Conservation (phyloP, 495 filamentous ascomycete genomes). For the Aspergillus egyptiacus region DNA sequence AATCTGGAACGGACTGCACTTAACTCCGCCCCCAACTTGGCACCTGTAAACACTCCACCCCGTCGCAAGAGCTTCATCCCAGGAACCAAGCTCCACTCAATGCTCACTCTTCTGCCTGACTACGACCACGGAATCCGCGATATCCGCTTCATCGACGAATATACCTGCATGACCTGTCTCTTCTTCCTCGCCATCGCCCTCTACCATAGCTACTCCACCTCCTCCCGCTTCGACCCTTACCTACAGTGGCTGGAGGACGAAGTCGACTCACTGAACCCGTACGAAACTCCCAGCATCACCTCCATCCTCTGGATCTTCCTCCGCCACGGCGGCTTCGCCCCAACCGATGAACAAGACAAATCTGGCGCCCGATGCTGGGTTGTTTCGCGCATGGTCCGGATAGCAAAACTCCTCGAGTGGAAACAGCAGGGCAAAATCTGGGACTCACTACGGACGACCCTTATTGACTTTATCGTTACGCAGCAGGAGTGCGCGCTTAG, state of each 20-base stretch:
- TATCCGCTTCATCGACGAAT: slow-evolving; percentile 29
- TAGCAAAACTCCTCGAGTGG: slow-evolving; percentile 27
- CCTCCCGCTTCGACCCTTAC: slow-evolving; percentile 20
- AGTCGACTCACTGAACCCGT: slow-evolving; percentile 17
- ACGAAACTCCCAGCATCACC: slow-evolving; percentile 23
- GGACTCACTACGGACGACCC: slow-evolving; percentile 21
- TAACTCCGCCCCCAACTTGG: slow-evolving; percentile 12
- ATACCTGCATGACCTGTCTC: slow-evolving; percentile 25
- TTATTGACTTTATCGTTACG: slow-evolving; percentile 21
- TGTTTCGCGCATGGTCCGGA: slow-evolving; percentile 26
- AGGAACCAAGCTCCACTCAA: slow-evolving; percentile 19
- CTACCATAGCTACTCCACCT: slow-evolving; percentile 21
- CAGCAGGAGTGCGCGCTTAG: slow-evolving; percentile 27
- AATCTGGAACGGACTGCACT: slow-evolving; percentile 16
- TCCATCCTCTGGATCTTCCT: slow-evolving; percentile 26
- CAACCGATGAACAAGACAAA: slow-evolving; percentile 11
- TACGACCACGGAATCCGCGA: slow-evolving; percentile 27
- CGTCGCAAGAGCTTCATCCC: slow-evolving; percentile 18
- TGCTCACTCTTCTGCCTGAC: slow-evolving; percentile 22
- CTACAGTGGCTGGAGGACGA: slow-evolving; percentile 21
- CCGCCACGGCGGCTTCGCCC: slow-evolving; percentile 21
- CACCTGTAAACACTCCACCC: neutral
- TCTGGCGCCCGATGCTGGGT: slow-evolving; percentile 23
- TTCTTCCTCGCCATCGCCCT: slow-evolving; percentile 24
- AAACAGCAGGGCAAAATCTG: slow-evolving; percentile 24